Evolutionary conservation across 192 early-diverging fungal species (phyloP).

Genomic region (Coemansia asiatica): DNA sequence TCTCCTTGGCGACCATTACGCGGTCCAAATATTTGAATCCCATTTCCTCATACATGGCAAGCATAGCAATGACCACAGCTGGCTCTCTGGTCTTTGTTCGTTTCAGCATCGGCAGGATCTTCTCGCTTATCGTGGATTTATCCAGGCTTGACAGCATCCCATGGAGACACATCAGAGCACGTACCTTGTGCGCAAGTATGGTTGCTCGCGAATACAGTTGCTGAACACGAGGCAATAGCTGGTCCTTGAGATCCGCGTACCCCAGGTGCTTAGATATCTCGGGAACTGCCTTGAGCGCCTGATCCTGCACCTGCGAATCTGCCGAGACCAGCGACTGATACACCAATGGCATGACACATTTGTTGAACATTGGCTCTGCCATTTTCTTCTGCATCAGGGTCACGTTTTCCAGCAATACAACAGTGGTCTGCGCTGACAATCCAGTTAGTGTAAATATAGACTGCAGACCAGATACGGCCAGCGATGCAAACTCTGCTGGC

Average conservation of each 20-base stretch:
- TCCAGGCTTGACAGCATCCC: slow-evolving; percentile 67
- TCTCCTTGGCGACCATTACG: slow-evolving; percentile 69
- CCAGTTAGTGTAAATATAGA: slow-evolving; percentile 60
- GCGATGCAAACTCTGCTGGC: slow-evolving; percentile 61
- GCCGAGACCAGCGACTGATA: slow-evolving; percentile 65
- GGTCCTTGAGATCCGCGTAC: slow-evolving; percentile 61
- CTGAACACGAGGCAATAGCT: slow-evolving; percentile 72
- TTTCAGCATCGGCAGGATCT: slow-evolving; percentile 74
- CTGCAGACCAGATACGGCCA: slow-evolving; percentile 64
- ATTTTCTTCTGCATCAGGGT: slow-evolving; percentile 68
- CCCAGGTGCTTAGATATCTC: slow-evolving; percentile 58
- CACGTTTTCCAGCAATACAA: slow-evolving; percentile 67
- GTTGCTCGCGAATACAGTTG: slow-evolving; percentile 69
- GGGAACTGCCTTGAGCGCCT: slow-evolving; percentile 66
- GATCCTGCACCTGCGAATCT: slow-evolving; percentile 61
- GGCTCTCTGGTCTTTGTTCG: slow-evolving; percentile 78
- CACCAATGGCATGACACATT: slow-evolving; percentile 72
- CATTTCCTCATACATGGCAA: slow-evolving; percentile 79
- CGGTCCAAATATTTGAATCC: slow-evolving; percentile 65
- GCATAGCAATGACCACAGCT: slow-evolving; percentile 71
- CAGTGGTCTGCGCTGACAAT: slow-evolving; percentile 65
- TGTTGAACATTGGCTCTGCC: slow-evolving; percentile 55
- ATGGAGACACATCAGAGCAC: slow-evolving; percentile 69
- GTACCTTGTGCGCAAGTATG: slow-evolving; percentile 68
- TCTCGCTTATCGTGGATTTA: slow-evolving; percentile 68